Percentiles rank a stretch among this genome's conserved stretches.
Conservation (phyloP, 1,139 yeast species). For the Eremothecium sinecaudum region DNA sequence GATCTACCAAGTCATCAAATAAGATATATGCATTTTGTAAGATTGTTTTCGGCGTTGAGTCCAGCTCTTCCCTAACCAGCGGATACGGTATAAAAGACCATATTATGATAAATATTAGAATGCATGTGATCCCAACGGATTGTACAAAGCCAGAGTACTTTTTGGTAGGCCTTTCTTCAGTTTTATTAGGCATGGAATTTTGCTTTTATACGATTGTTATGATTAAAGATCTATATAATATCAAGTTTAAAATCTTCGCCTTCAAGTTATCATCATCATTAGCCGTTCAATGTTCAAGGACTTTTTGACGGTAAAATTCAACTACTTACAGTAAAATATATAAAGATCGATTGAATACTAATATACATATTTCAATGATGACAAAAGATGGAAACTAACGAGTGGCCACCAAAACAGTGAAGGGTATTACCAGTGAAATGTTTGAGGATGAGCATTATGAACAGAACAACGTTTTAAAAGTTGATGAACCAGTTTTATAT, state of each 20-base stretch:
- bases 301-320: slow-evolving; percentile 1
- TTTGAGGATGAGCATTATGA: no score
- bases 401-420: no score
- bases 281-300: no score
- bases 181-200: no score
- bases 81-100: slow-evolving; percentile 21
- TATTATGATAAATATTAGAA: slow-evolving; percentile 14
- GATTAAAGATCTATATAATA: no score
- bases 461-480: no score
- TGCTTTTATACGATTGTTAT: no score
- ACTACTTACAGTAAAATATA: slow-evolving; percentile 5
- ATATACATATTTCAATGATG: slow-evolving; percentile 3
- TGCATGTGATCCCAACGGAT: slow-evolving; percentile 18
- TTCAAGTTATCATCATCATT: no score
- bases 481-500: no score
- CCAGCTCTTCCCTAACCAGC: neutral
- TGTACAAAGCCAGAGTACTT: slow-evolving; percentile 25
- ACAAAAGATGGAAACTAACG: no score
- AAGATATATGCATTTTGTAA: slow-evolving; percentile 5
- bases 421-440: no score
- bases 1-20: slow-evolving; percentile 14
- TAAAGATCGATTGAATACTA: slow-evolving; percentile 2
- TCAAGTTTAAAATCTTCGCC: no score
- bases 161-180: slow-evolving; percentile 16
- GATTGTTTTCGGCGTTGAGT: slow-evolving; percentile 5